A percentile compares a stretch with the other conserved stretches of the same genome.
phyloP scores from a whole-genome alignment of 2,329 filamentous ascomycete genomes.

The Colletotrichum somersetense region DNA sequence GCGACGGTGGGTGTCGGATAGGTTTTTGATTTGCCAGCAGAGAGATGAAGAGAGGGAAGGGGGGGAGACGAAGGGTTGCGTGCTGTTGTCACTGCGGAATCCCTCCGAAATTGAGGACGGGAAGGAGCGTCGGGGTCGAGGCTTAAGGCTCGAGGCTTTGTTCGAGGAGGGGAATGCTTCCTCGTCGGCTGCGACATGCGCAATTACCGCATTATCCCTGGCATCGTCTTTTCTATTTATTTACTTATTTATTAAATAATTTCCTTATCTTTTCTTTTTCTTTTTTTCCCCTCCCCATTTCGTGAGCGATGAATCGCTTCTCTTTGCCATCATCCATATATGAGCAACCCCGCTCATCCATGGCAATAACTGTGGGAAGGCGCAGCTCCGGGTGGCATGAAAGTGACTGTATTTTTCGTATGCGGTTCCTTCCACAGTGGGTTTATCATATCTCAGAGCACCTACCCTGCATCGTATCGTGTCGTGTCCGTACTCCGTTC shows the following conservation, averaged over 20 bases:
- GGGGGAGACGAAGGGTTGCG: not conserved
- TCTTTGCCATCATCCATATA: not conserved
- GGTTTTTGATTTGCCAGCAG: conserved; percentile 13
- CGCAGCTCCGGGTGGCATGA: not conserved
- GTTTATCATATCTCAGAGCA: not conserved
- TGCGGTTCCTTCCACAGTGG: not conserved
- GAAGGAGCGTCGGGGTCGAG: not conserved
- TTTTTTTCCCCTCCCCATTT: no score
- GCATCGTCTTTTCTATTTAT: not conserved
- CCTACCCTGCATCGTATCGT: not conserved
- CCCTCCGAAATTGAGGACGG: conserved; percentile 14
- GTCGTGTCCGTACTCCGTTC: not conserved
- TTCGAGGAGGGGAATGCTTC: not conserved
- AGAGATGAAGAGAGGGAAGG: not conserved
- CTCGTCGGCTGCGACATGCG: not conserved
- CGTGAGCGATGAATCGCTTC: not conserved
- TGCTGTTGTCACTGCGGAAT: conserved; percentile 24
- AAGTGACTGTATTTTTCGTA: not conserved
- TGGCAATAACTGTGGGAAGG: not conserved
- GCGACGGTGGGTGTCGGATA: conserved; percentile 23
- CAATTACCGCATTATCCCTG: conserved; percentile 4
- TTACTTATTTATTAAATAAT: no score
- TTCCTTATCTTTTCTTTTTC: no score
- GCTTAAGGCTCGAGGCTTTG: not conserved
- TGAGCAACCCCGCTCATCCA: not conserved